phyloP scores from a whole-genome alignment of 306 rosid genomes.

The Cucurbita moschata region DNA sequence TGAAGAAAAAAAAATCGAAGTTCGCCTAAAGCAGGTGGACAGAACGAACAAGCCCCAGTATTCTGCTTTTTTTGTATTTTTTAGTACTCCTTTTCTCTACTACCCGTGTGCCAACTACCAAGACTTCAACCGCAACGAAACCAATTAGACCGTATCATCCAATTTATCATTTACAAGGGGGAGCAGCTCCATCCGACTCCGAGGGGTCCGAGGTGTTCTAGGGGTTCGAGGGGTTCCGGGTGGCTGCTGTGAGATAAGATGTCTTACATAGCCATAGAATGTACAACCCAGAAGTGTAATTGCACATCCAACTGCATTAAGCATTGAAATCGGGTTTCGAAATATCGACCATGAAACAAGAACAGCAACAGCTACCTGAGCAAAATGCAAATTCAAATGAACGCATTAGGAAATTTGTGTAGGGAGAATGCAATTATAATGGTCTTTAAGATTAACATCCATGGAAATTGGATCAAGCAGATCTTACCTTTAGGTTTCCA shows the following conservation, averaged over 20 bases:
- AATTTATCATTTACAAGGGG: constrained; percentile 94
- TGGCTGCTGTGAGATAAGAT: constrained; percentile 72
- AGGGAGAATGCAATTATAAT: neutral
- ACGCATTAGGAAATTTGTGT: neutral
- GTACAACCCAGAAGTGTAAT: constrained; percentile 85
- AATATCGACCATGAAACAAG: constrained; percentile 92
- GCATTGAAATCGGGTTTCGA: constrained; percentile 65
- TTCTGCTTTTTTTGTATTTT: constrained; percentile 7
- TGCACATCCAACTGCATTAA: constrained; percentile 74
- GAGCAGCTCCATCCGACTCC: constrained; percentile 62
- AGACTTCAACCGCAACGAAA: neutral
- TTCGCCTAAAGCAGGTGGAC: constrained; percentile 19
- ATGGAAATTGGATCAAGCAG: neutral
- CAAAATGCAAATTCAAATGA: neutral
- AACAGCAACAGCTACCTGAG: constrained; percentile 93
- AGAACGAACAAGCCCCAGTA: constrained; percentile 15
- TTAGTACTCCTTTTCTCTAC: constrained; percentile 26
- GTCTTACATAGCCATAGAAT: constrained; percentile 87
- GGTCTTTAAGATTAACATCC: neutral
- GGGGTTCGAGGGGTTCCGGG: constrained; percentile 53
- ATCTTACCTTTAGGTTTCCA: constrained; percentile 91
- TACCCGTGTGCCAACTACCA: constrained; percentile 15
- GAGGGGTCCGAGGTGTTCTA: constrained; percentile 73
- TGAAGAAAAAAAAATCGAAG: neutral
- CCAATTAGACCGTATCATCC: constrained; percentile 56